A percentile compares a stretch with the other conserved stretches of the same genome.
phyloP scores from a whole-genome alignment of 2,329 filamentous ascomycete species.

The Coniochaeta prunicola region DNA sequence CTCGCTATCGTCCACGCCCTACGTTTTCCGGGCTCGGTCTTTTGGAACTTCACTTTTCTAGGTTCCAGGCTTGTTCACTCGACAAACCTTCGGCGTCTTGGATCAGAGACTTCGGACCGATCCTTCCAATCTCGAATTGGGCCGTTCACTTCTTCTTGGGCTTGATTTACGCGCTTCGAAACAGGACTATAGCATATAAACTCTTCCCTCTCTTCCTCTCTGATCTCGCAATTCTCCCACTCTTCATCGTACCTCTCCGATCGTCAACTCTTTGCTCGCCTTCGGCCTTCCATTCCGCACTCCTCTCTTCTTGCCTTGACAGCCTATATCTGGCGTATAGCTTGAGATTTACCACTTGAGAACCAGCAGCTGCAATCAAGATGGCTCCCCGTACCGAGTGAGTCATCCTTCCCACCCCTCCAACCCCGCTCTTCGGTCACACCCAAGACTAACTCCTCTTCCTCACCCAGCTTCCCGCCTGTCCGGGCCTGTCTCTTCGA shows the following conservation, averaged over 20 bases:
- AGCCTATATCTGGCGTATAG: background rate
- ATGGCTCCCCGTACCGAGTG: conserved; percentile 26
- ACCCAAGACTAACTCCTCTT: conserved; percentile 9
- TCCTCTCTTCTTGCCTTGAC: background rate
- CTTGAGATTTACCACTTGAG: background rate
- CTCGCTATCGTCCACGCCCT: too few relatives aligned
- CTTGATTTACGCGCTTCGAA: too few relatives aligned
- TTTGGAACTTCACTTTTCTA: background rate
- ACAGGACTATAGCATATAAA: too few relatives aligned
- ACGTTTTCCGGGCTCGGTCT: too few relatives aligned
- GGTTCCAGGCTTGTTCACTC: too few relatives aligned
- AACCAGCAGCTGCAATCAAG: background rate
- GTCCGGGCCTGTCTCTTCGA: conserved; percentile 93
- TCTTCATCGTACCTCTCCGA: background rate
- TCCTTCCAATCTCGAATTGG: too few relatives aligned
- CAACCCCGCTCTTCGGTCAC: background rate
- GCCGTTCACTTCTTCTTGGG: too few relatives aligned
- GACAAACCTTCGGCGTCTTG: too few relatives aligned
- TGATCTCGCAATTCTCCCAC: background rate
- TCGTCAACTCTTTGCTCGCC: background rate
- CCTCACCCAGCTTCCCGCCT: conserved; percentile 56
- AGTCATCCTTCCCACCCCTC: conserved; percentile 3
- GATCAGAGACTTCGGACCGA: too few relatives aligned
- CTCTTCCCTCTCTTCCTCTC: background rate
- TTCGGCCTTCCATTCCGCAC: background rate